A percentile compares a stretch with the other conserved stretches of the same genome.
These are phyloP conservation scores for Lachancea quebecensis DNA, from an alignment of 805 yeast genomes.

Conservation along the genomic window DNA sequence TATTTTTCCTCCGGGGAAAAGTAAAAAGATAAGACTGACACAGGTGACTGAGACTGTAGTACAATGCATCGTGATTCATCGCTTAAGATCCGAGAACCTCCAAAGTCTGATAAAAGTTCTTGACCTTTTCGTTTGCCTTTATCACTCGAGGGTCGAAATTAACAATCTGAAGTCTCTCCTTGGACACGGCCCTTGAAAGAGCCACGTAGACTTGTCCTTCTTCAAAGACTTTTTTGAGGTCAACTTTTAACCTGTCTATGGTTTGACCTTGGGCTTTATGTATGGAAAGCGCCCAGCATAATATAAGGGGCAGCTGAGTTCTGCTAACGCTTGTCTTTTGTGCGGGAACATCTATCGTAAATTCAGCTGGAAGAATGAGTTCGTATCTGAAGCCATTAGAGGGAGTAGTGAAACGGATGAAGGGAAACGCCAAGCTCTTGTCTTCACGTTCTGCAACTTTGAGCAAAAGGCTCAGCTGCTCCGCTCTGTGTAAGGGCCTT, in stretches of 20 bases:
- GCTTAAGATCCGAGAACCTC: constrained; percentile 12
- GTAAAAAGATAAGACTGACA: no score
- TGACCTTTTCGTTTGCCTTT: constrained; percentile 53
- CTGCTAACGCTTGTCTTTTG: constrained; percentile 34
- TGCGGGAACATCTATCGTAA: constrained; percentile 33
- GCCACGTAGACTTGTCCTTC: constrained; percentile 85
- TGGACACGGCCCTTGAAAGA: constrained; percentile 65
- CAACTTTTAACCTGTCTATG: constrained; percentile 61
- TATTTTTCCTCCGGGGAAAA: no score
- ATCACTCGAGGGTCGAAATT: constrained; percentile 58
- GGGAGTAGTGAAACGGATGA: constrained; percentile 29
- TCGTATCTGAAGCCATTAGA: constrained; percentile 22
- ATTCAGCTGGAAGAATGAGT: constrained; percentile 35
- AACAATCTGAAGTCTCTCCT: constrained; percentile 55
- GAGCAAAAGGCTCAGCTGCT: constrained; percentile 13
- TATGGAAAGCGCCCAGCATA: constrained; percentile 80
- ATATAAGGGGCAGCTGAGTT: constrained; percentile 57
- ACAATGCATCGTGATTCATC: no score
- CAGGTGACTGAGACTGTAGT: no score
- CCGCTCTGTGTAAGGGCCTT: constrained; percentile 16
- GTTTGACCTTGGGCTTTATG: constrained; percentile 88
- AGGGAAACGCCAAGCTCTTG: constrained; percentile 23
- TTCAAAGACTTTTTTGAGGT: constrained; percentile 59
- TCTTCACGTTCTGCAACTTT: constrained; percentile 17
- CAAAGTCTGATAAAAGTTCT: constrained; percentile 49